Base-by-base conservation (phyloP, 2,329 filamentous ascomycete species). In the Cyphellophora attinorum region DNA sequence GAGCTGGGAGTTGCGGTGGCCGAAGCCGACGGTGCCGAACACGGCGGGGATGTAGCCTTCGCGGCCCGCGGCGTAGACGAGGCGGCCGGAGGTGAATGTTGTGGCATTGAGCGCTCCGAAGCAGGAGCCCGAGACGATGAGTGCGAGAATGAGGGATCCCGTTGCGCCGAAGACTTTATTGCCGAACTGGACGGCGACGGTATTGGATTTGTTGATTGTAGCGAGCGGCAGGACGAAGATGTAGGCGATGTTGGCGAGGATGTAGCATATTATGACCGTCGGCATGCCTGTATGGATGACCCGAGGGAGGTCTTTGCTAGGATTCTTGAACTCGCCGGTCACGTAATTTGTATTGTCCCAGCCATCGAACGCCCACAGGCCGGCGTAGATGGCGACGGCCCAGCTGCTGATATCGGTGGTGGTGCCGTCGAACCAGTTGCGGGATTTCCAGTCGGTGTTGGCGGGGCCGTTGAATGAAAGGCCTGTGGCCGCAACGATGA, bases 311-410 rank as follows among this genome's bases (percentile, higher is more conserved):
- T 98, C 91, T 44, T 86, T 79, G 31, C 74, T 74, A 1, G 91
- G 85, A 53, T 95, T 88, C 51, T 86, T 82, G 65, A 98, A 96
- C 60, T 98, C 91, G 50, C 88, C 91, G 1, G 93, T 86, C 5
- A 98, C 91, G 53, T 95, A 98, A 61, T 95, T 98, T 43, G 89
- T 93, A 58, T 98, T 98, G 56, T 98, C 91, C 91, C 91, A 98
- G 18, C 91, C 91, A 55, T 98, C 91, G 60, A 91, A 98, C 1
- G 91, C 91, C 91, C 91, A 98, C 4, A 98, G 70, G 6, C 91
- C 91, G 11, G 86, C 89, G 56, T 98, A 98, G 30, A 98, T 62
- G 0, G 91, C 91, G 30, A 98, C 81, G 3, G 91, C 91, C 83
- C 88, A 96, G 47, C 79, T 79, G 30, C 81, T 93, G 33, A 82